These are phyloP conservation scores for Penicillium sp. DNA, from an alignment of 2,329 filamentous ascomycete genomes.

Conservation along the genomic window DNA sequence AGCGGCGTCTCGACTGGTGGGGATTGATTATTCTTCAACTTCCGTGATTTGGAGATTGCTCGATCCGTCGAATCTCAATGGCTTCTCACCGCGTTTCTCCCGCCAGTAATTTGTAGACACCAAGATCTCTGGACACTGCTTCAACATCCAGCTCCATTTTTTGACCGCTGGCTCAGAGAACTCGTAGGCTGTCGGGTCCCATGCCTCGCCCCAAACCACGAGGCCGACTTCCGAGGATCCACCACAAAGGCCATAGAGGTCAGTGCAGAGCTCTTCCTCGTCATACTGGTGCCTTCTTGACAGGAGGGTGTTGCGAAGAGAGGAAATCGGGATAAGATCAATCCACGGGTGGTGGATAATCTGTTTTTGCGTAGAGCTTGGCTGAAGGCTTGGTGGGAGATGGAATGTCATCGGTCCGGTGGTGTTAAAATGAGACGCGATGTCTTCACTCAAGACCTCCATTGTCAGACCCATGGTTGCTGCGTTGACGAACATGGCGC, in stretches of 20 bases:
- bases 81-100: conserved; percentile 21
- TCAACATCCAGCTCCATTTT: conserved; percentile 28
- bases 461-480: conserved; percentile 13
- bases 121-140: conserved; percentile 27
- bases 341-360: conserved; percentile 32
- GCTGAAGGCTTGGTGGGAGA: conserved; percentile 18
- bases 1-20: too few species aligned
- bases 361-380: conserved; percentile 13
- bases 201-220: conserved; percentile 32
- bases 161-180: conserved; percentile 25
- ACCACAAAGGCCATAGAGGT: conserved; percentile 17
- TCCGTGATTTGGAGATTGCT: neutral
- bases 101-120: conserved; percentile 28
- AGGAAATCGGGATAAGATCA: conserved; percentile 27
- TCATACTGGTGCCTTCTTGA: conserved; percentile 15
- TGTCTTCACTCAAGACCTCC: conserved; percentile 15
- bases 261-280: conserved; percentile 24
- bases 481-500: conserved; percentile 16
- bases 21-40: conserved; percentile 5
- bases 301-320: conserved; percentile 27
- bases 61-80: conserved; percentile 1
- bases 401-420: conserved; percentile 9
- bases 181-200: conserved; percentile 31
- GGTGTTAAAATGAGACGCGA: conserved; percentile 20
- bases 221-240: conserved; percentile 16